Evolutionary conservation across 208 protist species (phyloP), one percentile per base, ranked within the genome.

Genomic region (Leishmania mexicana): DNA sequence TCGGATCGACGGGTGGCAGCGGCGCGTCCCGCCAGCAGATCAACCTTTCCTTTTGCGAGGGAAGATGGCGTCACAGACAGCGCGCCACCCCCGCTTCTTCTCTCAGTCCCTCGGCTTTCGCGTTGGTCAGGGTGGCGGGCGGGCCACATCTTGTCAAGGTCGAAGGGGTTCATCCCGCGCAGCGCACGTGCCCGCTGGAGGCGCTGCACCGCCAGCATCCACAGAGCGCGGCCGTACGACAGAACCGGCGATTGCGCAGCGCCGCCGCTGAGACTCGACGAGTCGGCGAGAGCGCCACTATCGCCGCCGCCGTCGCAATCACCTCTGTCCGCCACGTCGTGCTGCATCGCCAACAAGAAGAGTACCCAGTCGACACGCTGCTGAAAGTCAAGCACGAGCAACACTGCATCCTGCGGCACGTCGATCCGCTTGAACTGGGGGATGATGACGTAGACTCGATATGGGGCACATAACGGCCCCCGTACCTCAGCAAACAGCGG

Each of bases 381-480:
- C 65, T 77, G 71, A 82, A 95, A 95, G 84, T 92, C 87, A 21
- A 97, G 71, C 58, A 93, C 89, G n/a, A 97, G 80, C 58, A 97
- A 79, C 58, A 89, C 80, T 24, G 84, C 82, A 60, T 87, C 79
- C 76, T 85, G 53, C 38, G 87, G 83, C 13, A 75, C 42, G 65
- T 85, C 86, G 21, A 86, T 72, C 5, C 83, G 84, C 60, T 73
- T 70, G 58, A 83, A 86, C 71, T 86, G 80, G 1, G 81, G 86
- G 19, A 89, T 89, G 62, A 96, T 84, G 31, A 93, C 58, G 79
- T 89, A 93, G 21, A 91, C 75, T 28, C 87, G 85, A 79, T 96
- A 96, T 24, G 86, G 74, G 7, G 70, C 75, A 15, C 76, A 82
- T 6, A 49, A 60, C 3, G 75, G 49, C 3, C 76, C 80, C 0